Evolutionary conservation across 2,329 filamentous ascomycete species (phyloP).

Genomic region (Xylariales sp.): DNA sequence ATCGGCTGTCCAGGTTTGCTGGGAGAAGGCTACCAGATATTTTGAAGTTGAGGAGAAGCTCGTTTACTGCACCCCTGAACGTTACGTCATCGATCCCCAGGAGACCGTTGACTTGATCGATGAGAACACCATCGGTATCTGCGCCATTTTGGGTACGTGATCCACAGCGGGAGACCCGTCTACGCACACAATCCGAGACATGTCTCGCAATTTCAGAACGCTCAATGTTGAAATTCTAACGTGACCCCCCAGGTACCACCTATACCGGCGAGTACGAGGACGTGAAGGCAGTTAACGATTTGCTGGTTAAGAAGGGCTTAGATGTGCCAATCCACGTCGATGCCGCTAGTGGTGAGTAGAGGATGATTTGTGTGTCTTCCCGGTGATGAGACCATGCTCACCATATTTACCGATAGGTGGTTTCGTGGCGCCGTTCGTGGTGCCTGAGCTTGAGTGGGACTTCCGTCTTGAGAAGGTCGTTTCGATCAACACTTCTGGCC

Average conservation of each 20-base stretch:
- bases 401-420: conserved; percentile 44
- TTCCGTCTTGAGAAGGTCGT: conserved; percentile 86
- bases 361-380: too few species aligned
- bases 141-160: conserved; percentile 74
- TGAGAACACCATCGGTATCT: conserved; percentile 84
- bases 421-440: conserved; percentile 89
- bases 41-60: conserved; percentile 92
- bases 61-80: conserved; percentile 57
- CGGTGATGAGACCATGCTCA: too few species aligned
- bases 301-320: conserved; percentile 69
- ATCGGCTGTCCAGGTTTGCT: conserved; percentile 92
- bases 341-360: conserved; percentile 65
- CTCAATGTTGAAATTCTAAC: not conserved
- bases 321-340: conserved; percentile 91
- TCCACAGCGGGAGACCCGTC: not conserved
- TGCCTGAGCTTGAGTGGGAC: conserved; percentile 82
- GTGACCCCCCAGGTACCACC: conserved; percentile 59
- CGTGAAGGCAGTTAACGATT: conserved; percentile 84
- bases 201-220: not conserved
- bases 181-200: not conserved
- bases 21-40: conserved; percentile 88
- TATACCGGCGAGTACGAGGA: conserved; percentile 97
- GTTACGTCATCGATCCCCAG: conserved; percentile 60
- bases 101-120: conserved; percentile 58
- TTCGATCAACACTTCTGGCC: conserved; percentile 90